A percentile compares a stretch with the other conserved stretches of the same genome.
Conservation (phyloP, 495 filamentous ascomycete species). For the Penicillium flavigenum region DNA sequence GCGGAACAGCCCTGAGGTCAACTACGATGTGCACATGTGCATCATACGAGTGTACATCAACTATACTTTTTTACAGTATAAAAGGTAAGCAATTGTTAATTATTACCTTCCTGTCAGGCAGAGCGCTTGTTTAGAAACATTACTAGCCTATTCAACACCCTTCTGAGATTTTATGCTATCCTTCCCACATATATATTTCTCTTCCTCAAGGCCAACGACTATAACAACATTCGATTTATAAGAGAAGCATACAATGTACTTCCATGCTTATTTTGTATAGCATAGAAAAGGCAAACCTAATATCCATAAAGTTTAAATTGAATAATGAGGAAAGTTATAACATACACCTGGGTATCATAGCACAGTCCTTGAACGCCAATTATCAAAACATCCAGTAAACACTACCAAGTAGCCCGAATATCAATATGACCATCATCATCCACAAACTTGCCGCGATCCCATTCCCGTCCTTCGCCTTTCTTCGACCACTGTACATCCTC, state of each 20-base stretch:
- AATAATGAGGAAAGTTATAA: neutral
- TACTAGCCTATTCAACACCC: neutral
- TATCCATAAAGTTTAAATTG: neutral
- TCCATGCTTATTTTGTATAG: neutral
- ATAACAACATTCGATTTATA: neutral
- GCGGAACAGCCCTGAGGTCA: slow-evolving; percentile 21
- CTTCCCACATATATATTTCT: neutral
- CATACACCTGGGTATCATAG: slow-evolving; percentile 14
- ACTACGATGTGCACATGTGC: neutral
- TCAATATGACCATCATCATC: slow-evolving; percentile 60
- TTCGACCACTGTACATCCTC: slow-evolving; percentile 78
- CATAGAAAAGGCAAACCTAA: neutral
- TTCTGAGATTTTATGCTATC: neutral
- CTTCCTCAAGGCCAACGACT: neutral
- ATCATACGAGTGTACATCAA: neutral
- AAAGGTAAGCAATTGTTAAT: neutral
- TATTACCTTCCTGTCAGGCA: neutral
- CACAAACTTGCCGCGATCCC: slow-evolving; percentile 84
- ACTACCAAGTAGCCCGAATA: slow-evolving; percentile 50
- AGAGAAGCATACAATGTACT: neutral
- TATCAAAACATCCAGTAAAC: neutral
- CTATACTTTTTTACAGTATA: neutral
- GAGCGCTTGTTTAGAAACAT: neutral
- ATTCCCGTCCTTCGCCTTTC: slow-evolving; percentile 79
- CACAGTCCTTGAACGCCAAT: slow-evolving; percentile 15